These are phyloP conservation scores for Kluyveromyces sp. DNA, from an alignment of 1,139 yeast genomes.

Conservation along the genomic window DNA sequence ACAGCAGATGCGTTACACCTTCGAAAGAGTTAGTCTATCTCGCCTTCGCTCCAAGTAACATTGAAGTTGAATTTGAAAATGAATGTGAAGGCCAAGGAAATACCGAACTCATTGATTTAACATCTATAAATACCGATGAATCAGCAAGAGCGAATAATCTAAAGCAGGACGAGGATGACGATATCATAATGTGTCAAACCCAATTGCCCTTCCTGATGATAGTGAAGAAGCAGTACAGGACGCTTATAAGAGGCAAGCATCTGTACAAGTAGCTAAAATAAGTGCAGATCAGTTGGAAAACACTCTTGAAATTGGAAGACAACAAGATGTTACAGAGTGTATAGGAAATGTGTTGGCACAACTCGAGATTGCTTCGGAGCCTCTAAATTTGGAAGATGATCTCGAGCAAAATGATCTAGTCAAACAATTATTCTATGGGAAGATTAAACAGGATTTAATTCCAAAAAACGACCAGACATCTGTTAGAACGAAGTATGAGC, in stretches of 20 bases:
- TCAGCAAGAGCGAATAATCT: not conserved
- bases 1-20: conserved; percentile 66
- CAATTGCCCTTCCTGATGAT: conserved; percentile 9
- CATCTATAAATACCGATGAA: conserved; percentile 4
- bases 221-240: not conserved
- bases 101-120: conserved; percentile 6
- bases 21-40: conserved; percentile 77
- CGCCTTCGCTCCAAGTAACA: conserved; percentile 72
- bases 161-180: conserved; percentile 11
- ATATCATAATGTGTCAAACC: conserved; percentile 12
- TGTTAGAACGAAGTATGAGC: conserved; percentile 56
- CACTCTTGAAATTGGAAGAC: conserved; percentile 76
- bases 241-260: not conserved
- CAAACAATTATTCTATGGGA: conserved; percentile 75
- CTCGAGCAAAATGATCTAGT: conserved; percentile 78
- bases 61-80: conserved; percentile 50
- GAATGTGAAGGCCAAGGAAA: conserved; percentile 6
- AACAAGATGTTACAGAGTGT: conserved; percentile 96
- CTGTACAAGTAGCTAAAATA: conserved; percentile 33
- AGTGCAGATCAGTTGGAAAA: conserved; percentile 60
- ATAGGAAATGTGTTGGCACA: conserved; percentile 92
- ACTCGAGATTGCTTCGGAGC: conserved; percentile 80
- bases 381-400: conserved; percentile 55
- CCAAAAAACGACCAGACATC: conserved; percentile 30
- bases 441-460: conserved; percentile 47